These are phyloP conservation scores for Amaranthus hypochondriacus DNA, from an alignment of 148 eudicot genomes.

Conservation along the genomic window DNA sequence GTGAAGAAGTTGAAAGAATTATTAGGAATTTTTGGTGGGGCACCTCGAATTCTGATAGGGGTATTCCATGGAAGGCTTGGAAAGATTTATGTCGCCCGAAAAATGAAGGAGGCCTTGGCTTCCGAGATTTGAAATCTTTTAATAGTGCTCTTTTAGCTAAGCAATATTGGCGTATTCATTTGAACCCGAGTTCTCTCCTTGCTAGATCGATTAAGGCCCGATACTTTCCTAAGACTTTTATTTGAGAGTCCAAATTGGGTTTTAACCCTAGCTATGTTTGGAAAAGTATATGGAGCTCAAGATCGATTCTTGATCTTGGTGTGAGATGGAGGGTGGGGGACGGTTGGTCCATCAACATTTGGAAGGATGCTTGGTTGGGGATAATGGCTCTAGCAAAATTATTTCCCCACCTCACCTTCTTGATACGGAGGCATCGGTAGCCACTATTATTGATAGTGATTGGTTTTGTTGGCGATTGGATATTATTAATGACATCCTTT, in stretches of 20 bases:
- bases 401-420: not conserved
- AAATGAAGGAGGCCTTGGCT: not conserved
- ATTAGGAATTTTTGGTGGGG: not conserved
- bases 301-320: not conserved
- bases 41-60: not conserved
- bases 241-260: no score
- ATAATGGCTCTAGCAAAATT: not conserved
- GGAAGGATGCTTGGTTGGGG: not conserved
- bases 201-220: not conserved
- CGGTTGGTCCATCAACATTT: not conserved
- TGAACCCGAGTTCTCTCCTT: not conserved
- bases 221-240: not conserved
- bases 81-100: not conserved
- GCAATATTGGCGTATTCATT: not conserved
- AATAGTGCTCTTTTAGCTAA: not conserved
- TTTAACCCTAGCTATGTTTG: not conserved
- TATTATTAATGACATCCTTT: no score
- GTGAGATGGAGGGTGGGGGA: not conserved
- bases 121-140: not conserved
- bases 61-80: not conserved
- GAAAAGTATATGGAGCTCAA: not conserved
- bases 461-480: no score
- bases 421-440: no score
- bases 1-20: not conserved
- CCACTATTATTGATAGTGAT: no score